These are phyloP conservation scores for Globisporangium nodosum DNA, from an alignment of 352 stramenopile species.

Conservation along the genomic window DNA sequence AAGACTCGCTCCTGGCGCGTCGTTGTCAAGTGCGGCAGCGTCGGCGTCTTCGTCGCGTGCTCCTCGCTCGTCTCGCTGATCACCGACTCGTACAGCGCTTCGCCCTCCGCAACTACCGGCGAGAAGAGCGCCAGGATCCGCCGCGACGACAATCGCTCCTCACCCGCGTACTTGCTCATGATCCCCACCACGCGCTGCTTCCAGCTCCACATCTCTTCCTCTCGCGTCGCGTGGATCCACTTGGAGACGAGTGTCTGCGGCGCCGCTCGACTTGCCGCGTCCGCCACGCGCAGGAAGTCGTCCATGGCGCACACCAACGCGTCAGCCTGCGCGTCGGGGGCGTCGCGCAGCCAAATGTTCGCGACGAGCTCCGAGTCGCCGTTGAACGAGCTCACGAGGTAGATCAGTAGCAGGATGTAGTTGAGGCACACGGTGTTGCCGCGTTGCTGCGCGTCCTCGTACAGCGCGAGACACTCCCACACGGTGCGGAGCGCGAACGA, in stretches of 20 bases:
- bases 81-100: slow-evolving; percentile 2
- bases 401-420: slow-evolving; percentile 28
- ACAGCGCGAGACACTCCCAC: slow-evolving; percentile 30
- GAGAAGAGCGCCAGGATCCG: slow-evolving; percentile 12
- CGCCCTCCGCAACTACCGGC: slow-evolving; percentile 1
- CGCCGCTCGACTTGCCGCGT: slow-evolving; percentile 9
- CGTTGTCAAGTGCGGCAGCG: background rate
- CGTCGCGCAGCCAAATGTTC: slow-evolving; percentile 15
- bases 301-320: slow-evolving; percentile 19
- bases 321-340: slow-evolving; percentile 15
- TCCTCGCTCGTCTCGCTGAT: background rate
- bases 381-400: slow-evolving; percentile 25
- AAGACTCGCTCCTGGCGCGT: slow-evolving; percentile 20
- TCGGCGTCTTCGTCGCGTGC: background rate
- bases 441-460: slow-evolving; percentile 18
- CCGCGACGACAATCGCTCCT: background rate
- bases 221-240: slow-evolving; percentile 23
- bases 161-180: background rate
- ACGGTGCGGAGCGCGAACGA: slow-evolving; percentile 25
- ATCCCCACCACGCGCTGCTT: slow-evolving; percentile 5
- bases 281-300: slow-evolving; percentile 16
- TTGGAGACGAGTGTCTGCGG: slow-evolving; percentile 13
- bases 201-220: slow-evolving; percentile 8
- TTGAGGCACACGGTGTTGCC: slow-evolving; percentile 16
- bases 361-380: slow-evolving; percentile 22